Percentiles rank a stretch among this genome's conserved stretches.
These are phyloP conservation scores for Heritiera fomes DNA, from an alignment of 345 rosid species.

Conservation along the genomic window DNA sequence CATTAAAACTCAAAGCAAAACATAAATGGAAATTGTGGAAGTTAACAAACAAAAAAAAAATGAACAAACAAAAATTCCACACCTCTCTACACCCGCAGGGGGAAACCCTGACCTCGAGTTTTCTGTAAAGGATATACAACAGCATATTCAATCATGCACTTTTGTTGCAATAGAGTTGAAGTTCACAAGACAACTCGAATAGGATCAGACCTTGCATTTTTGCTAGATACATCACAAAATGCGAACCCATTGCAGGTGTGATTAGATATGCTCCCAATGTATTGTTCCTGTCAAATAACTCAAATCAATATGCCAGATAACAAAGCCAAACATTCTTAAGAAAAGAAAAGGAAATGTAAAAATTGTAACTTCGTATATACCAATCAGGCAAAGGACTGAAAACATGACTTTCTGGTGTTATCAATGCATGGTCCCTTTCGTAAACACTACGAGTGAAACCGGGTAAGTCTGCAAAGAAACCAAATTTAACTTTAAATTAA, in stretches of 20 bases:
- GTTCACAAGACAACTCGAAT: not conserved
- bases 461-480: conserved; percentile 65
- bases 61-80: not conserved
- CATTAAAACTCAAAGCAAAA: conserved; percentile 19
- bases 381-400: conserved; percentile 85
- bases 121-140: conserved; percentile 46
- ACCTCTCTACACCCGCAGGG: conserved; percentile 70
- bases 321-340: not conserved
- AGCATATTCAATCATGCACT: not conserved
- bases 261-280: conserved; percentile 81
- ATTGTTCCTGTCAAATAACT: conserved; percentile 58
- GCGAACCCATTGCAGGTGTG: conserved; percentile 90
- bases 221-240: conserved; percentile 88
- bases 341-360: not conserved
- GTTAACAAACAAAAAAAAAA: conserved; percentile 7
- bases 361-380: conserved; percentile 36
- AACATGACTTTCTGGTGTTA: conserved; percentile 94
- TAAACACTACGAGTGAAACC: conserved; percentile 91
- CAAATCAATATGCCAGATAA: conserved; percentile 22
- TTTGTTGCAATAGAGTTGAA: not conserved
- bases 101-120: conserved; percentile 77
- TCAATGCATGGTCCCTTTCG: conserved; percentile 73
- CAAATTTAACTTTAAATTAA: conserved; percentile 16
- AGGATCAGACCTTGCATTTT: conserved; percentile 75
- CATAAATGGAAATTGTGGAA: conserved; percentile 3